phyloP scores from a whole-genome alignment of 345 rosid genomes.

The Cardamine resedifolia region DNA sequence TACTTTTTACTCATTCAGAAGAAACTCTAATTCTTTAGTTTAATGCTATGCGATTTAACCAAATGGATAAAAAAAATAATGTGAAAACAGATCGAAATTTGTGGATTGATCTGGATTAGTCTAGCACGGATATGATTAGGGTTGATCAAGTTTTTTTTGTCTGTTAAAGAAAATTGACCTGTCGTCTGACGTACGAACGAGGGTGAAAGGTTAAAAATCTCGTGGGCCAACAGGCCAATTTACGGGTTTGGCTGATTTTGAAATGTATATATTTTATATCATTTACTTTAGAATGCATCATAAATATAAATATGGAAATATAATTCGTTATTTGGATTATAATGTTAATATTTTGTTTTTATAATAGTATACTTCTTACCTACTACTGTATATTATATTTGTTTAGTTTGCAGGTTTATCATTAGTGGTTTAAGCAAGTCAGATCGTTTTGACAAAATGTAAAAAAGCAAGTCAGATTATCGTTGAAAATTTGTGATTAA shows the following conservation, averaged over 20 bases:
- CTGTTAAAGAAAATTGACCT: not conserved
- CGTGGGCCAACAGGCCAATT: slow-evolving; percentile 1
- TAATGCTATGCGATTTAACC: not conserved
- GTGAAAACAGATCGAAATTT: not conserved
- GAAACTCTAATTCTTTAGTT: not conserved
- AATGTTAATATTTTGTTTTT: too few species aligned
- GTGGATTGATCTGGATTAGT: not conserved
- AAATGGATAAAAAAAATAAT: not conserved
- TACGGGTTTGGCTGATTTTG: too few species aligned
- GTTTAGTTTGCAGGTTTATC: too few species aligned
- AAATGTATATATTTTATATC: too few species aligned
- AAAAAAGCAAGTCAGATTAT: not conserved
- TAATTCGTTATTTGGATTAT: too few species aligned
- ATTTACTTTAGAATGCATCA: too few species aligned
- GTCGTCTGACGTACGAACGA: slow-evolving; percentile 6
- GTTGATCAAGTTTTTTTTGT: not conserved
- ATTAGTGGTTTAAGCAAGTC: not conserved
- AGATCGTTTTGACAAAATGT: too few species aligned
- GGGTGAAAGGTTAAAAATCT: slow-evolving; percentile 16
- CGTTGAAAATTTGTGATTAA: not conserved
- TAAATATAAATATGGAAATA: too few species aligned
- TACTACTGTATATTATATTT: too few species aligned
- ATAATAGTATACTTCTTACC: too few species aligned
- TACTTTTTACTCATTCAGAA: not conserved
- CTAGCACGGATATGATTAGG: not conserved